These are phyloP conservation scores for Exsudoporus frostii DNA, from an alignment of 768 basidiomycete species.

Conservation along the genomic window DNA sequence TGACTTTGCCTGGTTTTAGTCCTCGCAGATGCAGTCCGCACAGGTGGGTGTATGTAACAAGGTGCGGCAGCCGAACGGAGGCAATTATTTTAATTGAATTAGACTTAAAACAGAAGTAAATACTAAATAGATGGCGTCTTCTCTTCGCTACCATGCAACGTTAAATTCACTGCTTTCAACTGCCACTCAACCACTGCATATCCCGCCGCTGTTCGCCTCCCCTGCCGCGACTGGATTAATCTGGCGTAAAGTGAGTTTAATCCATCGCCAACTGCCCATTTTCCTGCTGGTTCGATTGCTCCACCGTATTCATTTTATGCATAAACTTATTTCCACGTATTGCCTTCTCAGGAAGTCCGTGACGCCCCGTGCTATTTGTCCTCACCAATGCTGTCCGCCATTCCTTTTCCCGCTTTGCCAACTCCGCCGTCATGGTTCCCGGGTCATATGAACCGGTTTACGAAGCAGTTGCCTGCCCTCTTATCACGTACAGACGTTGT, in stretches of 20 bases:
- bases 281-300: not conserved
- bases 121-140: not conserved
- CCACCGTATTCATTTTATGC: constrained; percentile 6
- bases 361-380: constrained; percentile 7
- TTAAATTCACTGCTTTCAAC: not conserved
- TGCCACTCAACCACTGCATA: not conserved
- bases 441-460: constrained; percentile 92
- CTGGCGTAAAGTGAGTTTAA: not conserved
- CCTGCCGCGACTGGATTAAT: not conserved
- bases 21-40: not conserved
- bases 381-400: constrained; percentile 32
- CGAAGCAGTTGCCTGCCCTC: constrained; percentile 68
- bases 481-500: constrained; percentile 86
- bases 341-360: constrained; percentile 10
- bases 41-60: not conserved
- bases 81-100: constrained; percentile 11
- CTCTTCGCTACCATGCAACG: constrained; percentile 1
- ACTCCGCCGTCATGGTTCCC: constrained; percentile 90
- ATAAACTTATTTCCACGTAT: constrained; percentile 5
- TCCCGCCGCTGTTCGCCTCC: not conserved
- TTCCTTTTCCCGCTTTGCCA: constrained; percentile 52
- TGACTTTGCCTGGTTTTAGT: not conserved
- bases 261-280: not conserved
- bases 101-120: constrained; percentile 29
- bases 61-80: constrained; percentile 7